Evolutionary conservation across 345 rosid genomes (phyloP), one percentile per base, ranked within the genome.

Genomic region (Citrus hindsii): DNA sequence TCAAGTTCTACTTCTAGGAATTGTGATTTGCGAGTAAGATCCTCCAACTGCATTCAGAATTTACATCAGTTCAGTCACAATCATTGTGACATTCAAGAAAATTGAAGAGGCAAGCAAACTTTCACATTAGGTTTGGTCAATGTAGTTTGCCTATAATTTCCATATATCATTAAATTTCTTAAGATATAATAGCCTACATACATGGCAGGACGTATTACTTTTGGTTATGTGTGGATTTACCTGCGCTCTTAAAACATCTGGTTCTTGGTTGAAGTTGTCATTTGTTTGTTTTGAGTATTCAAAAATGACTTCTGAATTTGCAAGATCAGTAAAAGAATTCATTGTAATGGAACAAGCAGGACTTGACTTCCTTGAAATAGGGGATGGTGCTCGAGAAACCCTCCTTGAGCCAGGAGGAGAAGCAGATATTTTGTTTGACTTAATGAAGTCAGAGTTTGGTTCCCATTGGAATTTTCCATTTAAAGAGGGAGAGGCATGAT

Each of bases 171-270:
- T 53, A 16, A 16, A 16, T 6, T 53, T 53, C 58, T 18, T 53
- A 18, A 38, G 14, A 12, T 10, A 14, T 24, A 61, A 62, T 13
- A 46, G 0, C 51, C 5, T 13, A 46, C 51, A 13, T 16, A 46
- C 3, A 42, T 12, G 59, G 16, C 14, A 69, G 32, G 33, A 40
- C n/a, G 22, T 14, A 62, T 64, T 13, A 66, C 24, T 22, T 10
- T 37, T 25, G 35, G 32, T 51, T 71, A 63, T 62, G 38, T 48
- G 64, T 62, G 67, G 51, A 74, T 79, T 84, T 76, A 91, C 97
- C 93, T 89, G 92, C 76, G 91, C 83, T 79, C 85, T 91, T 83
- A 91, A 85, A 82, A 88, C 70, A 82, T 78, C 73, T 74, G 89
- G 85, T 70, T 90, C 94, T 76, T 84, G 86, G 65, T 74, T 76